Evolutionary conservation across 2,329 filamentous ascomycete genomes (phyloP).

Genomic region (Alternaria consortialis): DNA sequence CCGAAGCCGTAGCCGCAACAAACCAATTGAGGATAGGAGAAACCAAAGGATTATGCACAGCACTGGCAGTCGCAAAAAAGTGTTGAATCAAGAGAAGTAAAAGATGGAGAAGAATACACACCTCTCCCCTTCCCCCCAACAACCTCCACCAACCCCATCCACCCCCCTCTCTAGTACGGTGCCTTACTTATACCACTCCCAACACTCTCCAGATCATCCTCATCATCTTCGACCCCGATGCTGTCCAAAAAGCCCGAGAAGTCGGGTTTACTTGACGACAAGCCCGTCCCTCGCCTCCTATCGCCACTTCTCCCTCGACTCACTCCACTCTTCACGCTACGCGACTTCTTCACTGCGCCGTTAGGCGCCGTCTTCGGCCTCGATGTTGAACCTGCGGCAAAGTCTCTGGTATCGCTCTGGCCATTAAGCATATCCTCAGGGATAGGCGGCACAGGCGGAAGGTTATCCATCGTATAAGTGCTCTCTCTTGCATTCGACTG

Average conservation of each 20-base stretch:
- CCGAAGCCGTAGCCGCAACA: background rate
- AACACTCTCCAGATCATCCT: constrained; percentile 20
- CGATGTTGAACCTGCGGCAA: constrained; percentile 8
- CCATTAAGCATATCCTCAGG: constrained; percentile 38
- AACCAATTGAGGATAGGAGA: background rate
- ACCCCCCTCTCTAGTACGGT: constrained; percentile 34
- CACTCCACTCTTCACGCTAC: constrained; percentile 39
- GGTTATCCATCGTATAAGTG: constrained; percentile 25
- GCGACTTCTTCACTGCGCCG: constrained; percentile 29
- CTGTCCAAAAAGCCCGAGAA: constrained; percentile 47
- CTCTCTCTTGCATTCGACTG: constrained; percentile 21
- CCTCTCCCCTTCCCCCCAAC: background rate
- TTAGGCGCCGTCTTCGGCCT: constrained; percentile 36
- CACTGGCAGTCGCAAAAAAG: background rate
- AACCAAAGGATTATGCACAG: background rate
- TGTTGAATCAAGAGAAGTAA: too few species aligned
- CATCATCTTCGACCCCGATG: constrained; percentile 41
- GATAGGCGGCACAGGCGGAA: constrained; percentile 48
- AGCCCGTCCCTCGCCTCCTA: constrained; percentile 16
- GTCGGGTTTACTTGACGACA: constrained; percentile 32
- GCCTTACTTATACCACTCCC: constrained; percentile 32
- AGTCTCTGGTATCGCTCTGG: constrained; percentile 16
- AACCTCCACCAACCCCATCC: background rate
- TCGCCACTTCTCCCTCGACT: constrained; percentile 31
- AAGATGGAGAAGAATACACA: background rate